phyloP scores from a whole-genome alignment of 495 filamentous ascomycete genomes.

The Aspergillus kassunensis region DNA sequence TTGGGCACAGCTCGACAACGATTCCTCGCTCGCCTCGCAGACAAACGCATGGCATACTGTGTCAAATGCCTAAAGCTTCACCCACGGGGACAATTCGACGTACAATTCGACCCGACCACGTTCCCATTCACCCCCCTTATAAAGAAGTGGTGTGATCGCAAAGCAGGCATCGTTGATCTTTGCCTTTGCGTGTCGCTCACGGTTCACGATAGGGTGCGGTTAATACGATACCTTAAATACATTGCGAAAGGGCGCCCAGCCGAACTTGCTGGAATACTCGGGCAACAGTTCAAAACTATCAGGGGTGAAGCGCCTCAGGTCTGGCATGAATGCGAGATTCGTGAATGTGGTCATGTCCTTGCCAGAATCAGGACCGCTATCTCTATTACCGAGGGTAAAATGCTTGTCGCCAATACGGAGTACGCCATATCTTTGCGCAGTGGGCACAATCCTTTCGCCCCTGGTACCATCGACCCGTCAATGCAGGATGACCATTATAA shows the following conservation, averaged over 20 bases:
- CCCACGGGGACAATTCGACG: neutral
- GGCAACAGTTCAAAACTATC: neutral
- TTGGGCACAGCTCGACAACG: neutral
- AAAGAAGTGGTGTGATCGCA: neutral
- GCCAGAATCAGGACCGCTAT: neutral
- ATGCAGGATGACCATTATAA: neutral
- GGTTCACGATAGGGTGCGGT: neutral
- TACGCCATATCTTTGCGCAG: neutral
- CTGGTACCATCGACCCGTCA: no score
- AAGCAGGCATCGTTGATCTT: neutral
- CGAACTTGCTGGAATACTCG: neutral
- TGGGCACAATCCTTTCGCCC: neutral
- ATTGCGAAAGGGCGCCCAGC: neutral
- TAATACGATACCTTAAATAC: neutral
- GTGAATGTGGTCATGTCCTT: neutral
- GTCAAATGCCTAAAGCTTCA: neutral
- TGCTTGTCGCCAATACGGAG: neutral
- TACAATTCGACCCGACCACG: neutral
- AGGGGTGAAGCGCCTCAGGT: neutral
- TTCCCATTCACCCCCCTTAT: neutral
- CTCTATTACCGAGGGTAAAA: neutral
- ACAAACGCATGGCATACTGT: neutral
- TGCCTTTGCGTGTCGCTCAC: neutral
- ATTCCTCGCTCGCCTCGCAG: neutral
- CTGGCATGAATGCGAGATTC: neutral